Evolutionary conservation across 164 flowering plant genomes (phyloP).

Genomic region (Santalum album): DNA sequence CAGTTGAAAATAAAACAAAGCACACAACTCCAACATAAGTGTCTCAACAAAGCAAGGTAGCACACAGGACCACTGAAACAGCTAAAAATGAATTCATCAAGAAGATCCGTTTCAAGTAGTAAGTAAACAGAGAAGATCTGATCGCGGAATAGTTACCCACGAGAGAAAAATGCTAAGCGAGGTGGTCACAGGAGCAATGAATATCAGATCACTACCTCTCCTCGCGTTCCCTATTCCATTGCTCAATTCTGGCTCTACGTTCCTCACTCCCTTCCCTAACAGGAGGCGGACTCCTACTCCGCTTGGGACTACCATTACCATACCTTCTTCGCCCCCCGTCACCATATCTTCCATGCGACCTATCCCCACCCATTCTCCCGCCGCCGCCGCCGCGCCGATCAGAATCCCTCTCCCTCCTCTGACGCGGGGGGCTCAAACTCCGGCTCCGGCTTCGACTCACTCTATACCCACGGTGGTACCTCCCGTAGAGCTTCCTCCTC

Average conservation of each 20-base stretch:
- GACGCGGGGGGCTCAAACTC: conserved; percentile 36
- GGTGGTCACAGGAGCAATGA: no score
- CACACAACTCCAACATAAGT: no score
- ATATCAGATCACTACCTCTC: conserved; percentile 26
- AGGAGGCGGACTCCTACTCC: conserved; percentile 46
- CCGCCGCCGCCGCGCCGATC: conserved; percentile 27
- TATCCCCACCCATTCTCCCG: no score
- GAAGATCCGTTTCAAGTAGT: no score
- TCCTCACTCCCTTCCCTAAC: conserved; percentile 72
- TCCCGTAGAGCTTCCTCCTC: conserved; percentile 53
- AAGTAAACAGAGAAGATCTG: no score
- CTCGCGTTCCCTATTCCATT: conserved; percentile 72
- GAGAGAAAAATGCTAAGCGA: no score
- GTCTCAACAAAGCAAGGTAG: no score
- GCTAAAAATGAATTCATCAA: no score
- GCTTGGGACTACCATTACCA: conserved; percentile 22
- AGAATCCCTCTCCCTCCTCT: conserved; percentile 18
- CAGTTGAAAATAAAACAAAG: no score
- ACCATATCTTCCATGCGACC: no score
- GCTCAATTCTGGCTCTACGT: conserved; percentile 70
- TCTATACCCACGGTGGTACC: conserved; percentile 29
- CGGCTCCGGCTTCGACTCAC: conserved; percentile 45
- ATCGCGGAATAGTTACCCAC: no score
- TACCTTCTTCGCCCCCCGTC: conserved; percentile 30
- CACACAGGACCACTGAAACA: no score